Evolutionary conservation across 345 rosid species (phyloP), one percentile per base, ranked within the genome.

Genomic region (Gossypium sturtianum): DNA sequence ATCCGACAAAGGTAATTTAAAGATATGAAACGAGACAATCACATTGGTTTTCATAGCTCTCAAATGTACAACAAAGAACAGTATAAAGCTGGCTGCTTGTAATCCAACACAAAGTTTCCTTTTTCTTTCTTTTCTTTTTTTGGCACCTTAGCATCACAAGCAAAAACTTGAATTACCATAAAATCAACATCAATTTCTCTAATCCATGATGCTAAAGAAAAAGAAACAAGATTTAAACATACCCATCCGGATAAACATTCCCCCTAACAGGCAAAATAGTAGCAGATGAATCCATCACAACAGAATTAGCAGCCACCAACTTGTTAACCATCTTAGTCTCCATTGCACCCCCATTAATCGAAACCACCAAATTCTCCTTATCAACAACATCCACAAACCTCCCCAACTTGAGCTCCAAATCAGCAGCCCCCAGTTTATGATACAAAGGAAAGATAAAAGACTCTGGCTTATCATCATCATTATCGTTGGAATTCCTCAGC

Each of bases 201-300:
- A 13, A 11, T 47, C 25, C 15, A 16, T 43, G 19, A 52, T 7
- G 25, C 45, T 34, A 34, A 74, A 57, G 72, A 51, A 60, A 71
- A 82, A 62, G 61, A 16, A 34, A 49, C 12, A 43, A 77, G 66
- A 64, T 70, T 45, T 53, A 64, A 22, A 57, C 87, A 77, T 85
- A 92, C 98, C 97, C 98, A 83, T 91, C 91, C 45, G 97, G 95
- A 85, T 76, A 88, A 74, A 94, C 89, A 81, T 84, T 91, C 64
- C 97, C 98, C 47, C 78, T 81, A 9, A 87, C 88, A 23, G 97
- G 98, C 34, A 90, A 86, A 82, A 83, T 54, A 22, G 90, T n/a
- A 29, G 16, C 73, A 75, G 97, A 87, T 63, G 91, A 81, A 80
- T 83, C 91, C 48, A 61, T 70, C 15, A 80, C 83, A 78, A 76